Percentiles rank a stretch among this genome's conserved stretches.
phyloP scores from a whole-genome alignment of 192 early-diverging fungal genomes.

The Umbelopsis sp. region DNA sequence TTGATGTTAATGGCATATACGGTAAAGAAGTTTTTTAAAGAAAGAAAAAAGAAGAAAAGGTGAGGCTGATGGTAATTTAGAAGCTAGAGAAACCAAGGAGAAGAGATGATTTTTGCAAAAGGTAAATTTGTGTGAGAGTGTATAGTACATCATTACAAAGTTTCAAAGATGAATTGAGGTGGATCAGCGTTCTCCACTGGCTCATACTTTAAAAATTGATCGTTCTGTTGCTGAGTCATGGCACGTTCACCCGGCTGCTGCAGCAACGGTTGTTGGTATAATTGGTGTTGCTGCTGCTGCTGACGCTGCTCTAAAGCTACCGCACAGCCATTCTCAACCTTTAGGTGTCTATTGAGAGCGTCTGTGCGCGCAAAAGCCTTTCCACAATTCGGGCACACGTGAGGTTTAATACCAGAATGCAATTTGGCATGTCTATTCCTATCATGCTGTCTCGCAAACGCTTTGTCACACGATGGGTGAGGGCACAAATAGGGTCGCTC shows the following conservation, averaged over 20 bases:
- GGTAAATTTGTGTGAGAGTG: too few relatives aligned
- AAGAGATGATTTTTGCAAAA: too few relatives aligned
- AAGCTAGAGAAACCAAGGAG: too few relatives aligned
- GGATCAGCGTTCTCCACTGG: too few relatives aligned
- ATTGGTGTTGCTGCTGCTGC: neutral
- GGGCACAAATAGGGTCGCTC: slow-evolving; percentile 69
- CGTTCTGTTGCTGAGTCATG: neutral
- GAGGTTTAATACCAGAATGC: slow-evolving; percentile 72
- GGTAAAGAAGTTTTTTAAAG: too few relatives aligned
- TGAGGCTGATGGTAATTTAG: neutral
- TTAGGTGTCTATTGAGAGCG: slow-evolving; percentile 67
- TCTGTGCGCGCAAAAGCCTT: slow-evolving; percentile 76
- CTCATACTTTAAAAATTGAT: neutral
- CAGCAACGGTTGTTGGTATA: neutral
- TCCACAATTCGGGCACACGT: slow-evolving; percentile 69
- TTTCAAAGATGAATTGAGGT: too few relatives aligned
- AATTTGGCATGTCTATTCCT: slow-evolving; percentile 81
- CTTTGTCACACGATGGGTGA: slow-evolving; percentile 69
- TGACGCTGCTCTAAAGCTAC: slow-evolving; percentile 4
- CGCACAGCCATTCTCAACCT: slow-evolving; percentile 37
- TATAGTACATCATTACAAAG: too few relatives aligned
- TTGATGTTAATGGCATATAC: too few relatives aligned
- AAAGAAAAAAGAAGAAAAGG: neutral
- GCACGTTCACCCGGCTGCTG: neutral
- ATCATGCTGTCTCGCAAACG: slow-evolving; percentile 91